Evolutionary conservation across 345 rosid genomes (phyloP).

Genomic region (Noccaea caerulescens): DNA sequence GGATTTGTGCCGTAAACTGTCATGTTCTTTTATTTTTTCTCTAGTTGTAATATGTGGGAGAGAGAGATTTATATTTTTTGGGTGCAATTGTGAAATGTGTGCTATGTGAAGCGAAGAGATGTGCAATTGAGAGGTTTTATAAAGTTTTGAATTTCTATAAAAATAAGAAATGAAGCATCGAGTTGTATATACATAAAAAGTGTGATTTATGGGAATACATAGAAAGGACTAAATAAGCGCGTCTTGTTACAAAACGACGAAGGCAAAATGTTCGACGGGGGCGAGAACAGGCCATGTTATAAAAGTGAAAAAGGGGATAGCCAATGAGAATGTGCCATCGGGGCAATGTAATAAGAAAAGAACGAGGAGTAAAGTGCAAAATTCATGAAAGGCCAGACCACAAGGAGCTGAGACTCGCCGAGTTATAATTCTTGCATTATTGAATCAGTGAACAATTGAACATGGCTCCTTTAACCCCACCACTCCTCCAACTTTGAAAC

Average conservation of each 20-base stretch:
- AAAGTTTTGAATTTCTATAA: slow-evolving; percentile 1
- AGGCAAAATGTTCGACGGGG: slow-evolving; percentile 35
- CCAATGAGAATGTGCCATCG: slow-evolving; percentile 29
- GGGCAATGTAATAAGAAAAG: slow-evolving; percentile 28
- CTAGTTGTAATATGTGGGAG: not conserved
- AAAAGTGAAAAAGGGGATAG: slow-evolving; percentile 20
- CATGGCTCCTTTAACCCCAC: slow-evolving; percentile 34
- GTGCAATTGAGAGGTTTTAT: slow-evolving; percentile 27
- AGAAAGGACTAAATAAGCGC: not conserved
- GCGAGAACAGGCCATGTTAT: slow-evolving; percentile 26
- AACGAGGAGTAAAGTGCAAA: slow-evolving; percentile 42
- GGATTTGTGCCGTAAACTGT: slow-evolving; percentile 81
- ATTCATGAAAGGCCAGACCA: slow-evolving; percentile 39
- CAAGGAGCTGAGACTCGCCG: slow-evolving; percentile 40
- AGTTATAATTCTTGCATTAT: slow-evolving; percentile 36
- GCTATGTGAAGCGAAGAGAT: slow-evolving; percentile 15
- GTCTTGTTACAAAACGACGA: slow-evolving; percentile 37
- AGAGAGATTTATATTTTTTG: slow-evolving; percentile 11
- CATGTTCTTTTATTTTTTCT: slow-evolving; percentile 42
- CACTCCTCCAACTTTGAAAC: slow-evolving; percentile 32
- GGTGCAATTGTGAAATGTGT: slow-evolving; percentile 10
- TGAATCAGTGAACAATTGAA: slow-evolving; percentile 22
- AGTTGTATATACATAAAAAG: not conserved
- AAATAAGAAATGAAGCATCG: not conserved
- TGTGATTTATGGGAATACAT: not conserved